Evolutionary conservation across 2,329 filamentous ascomycete genomes (phyloP).

Genomic region (Aspergillus phoenicis): DNA sequence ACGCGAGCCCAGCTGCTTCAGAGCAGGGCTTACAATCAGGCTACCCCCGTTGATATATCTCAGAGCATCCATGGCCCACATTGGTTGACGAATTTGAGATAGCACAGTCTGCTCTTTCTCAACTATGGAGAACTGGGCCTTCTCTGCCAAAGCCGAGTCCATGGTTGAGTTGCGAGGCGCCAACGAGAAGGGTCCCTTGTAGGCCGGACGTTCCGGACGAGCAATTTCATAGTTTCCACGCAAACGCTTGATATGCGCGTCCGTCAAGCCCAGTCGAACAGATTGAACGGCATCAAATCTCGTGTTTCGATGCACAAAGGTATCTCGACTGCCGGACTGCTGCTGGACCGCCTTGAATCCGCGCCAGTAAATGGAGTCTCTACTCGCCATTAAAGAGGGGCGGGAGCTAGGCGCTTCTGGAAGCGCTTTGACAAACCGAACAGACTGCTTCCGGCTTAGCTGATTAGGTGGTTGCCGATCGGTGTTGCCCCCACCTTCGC

Average conservation of each 20-base stretch:
- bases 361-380: constrained; percentile 82
- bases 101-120: constrained; percentile 83
- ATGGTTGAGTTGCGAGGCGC: constrained; percentile 70
- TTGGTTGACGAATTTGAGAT: constrained; percentile 63
- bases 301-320: constrained; percentile 80
- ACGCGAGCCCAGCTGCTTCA: constrained; percentile 35
- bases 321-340: constrained; percentile 68
- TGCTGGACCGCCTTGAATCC: constrained; percentile 78
- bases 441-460: constrained; percentile 30
- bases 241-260: constrained; percentile 76
- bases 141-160: constrained; percentile 60
- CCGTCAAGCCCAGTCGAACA: constrained; percentile 71
- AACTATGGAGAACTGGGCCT: constrained; percentile 41
- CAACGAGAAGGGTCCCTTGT: constrained; percentile 70
- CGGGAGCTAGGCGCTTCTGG: constrained; percentile 43
- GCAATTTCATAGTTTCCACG: constrained; percentile 82
- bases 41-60: constrained; percentile 63
- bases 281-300: constrained; percentile 89
- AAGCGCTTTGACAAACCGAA: constrained; percentile 36
- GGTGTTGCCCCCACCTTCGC: constrained; percentile 21
- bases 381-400: constrained; percentile 50
- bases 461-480: constrained; percentile 17
- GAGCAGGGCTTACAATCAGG: constrained; percentile 59
- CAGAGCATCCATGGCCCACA: constrained; percentile 66
- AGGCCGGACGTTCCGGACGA: constrained; percentile 69